Evolutionary conservation across 306 rosid genomes (phyloP), one percentile per base, ranked within the genome.

Genomic region (Sechiopsis laciniata): DNA sequence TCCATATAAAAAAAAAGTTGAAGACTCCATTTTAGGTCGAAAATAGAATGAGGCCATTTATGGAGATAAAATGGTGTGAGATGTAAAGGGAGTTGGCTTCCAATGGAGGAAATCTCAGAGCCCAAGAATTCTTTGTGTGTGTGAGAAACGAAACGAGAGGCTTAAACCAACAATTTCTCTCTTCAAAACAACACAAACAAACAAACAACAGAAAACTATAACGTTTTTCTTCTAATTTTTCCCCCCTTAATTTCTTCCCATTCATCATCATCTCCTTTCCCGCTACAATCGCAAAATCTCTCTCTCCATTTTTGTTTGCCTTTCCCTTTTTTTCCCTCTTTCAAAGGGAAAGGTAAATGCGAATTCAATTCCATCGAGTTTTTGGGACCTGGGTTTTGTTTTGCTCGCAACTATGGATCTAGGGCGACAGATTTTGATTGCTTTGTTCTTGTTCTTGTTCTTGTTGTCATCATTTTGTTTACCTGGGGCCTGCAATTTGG

Each of bases 401-500:
- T 70, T 8, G 59, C 24, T 24, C 15, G 59, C 52, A 24, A 26
- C 26, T 12, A 70, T 70, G 74, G 45, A 51, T 26, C 60, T 22
- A 8, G 9, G 46, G 59, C 45, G 10, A 15, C 15, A 26, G 2
- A 1, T 29, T 70, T 50, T 52, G 12, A 15, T 37, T 17, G 60
- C 10, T 7, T 40, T 40, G 9, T 40, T 40, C 10, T 40, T 20
- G 17, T n/a, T n/a, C n/a, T n/a, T 64, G 7, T 14, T 70, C 20
- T 48, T 70, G 20, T 22, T 70, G 20, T 22, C 24, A 12, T 51
- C 74, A 4, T 70, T 70, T 26, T 70, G 24, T 16, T 26, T 26
- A 8, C 15, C 72, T 69, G 88, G 74, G 17, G 69, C 75, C 71
- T 90, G 80, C 10, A 87, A 95, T 77, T 65, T 89, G 64, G 89